Conservation (phyloP, 1,284 basidiomycete species). For the Wallemia ichthyophaga region DNA sequence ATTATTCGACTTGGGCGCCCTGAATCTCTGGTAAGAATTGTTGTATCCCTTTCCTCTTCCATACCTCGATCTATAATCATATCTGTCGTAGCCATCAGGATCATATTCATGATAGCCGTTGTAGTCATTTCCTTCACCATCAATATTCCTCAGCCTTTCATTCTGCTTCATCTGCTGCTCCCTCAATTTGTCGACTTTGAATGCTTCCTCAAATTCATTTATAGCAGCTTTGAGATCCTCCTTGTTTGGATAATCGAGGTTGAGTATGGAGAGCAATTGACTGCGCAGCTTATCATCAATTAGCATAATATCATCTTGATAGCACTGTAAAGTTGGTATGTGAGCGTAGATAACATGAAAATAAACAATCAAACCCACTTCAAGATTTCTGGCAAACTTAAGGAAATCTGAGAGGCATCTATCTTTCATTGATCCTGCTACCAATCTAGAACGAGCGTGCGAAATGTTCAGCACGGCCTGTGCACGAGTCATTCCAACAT, state of each 20-base stretch:
- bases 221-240: background rate
- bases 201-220: background rate
- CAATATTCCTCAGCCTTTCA: no score
- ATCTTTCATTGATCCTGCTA: slow-evolving; percentile 6
- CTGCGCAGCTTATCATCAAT: background rate
- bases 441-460: slow-evolving; percentile 12
- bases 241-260: background rate
- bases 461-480: slow-evolving; percentile 41
- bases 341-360: no score
- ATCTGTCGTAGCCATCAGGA: no score
- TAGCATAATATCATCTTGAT: background rate
- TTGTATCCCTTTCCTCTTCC: no score
- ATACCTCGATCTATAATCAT: no score
- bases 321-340: no score
- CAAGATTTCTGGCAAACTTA: background rate
- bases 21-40: no score
- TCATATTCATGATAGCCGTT: no score
- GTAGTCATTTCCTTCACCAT: no score
- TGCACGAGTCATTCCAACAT: slow-evolving; percentile 70
- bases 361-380: background rate
- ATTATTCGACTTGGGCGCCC: no score
- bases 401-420: background rate
- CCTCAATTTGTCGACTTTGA: no score
- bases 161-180: no score
- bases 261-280: background rate